Evolutionary conservation across 495 filamentous ascomycete species (phyloP), one percentile per base, ranked within the genome.

Genomic region (Neurospora sp.): DNA sequence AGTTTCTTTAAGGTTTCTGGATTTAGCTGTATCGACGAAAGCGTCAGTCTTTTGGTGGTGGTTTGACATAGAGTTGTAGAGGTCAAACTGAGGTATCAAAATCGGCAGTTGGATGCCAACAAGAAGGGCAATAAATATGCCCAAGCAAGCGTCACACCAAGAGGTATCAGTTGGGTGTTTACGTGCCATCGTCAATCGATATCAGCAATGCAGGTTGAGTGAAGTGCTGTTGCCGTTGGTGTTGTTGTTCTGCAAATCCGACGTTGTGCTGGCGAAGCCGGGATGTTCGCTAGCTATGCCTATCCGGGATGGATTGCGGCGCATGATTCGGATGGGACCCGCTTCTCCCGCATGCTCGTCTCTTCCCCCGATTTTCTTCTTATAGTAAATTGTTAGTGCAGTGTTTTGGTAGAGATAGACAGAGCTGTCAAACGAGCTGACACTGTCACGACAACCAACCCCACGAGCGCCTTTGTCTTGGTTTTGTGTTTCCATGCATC

Each of bases 401-500:
- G 28, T 34, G 54, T 66, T 66, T 66, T 66, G 28, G 48, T 28
- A 24, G 45, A 54, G 21, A 24, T 21, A 5, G 5, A 62, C 5
- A 31, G 13, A 31, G 24, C 28, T 66, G 54, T 66, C 28, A 66
- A 66, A 66, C 28, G 28, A 66, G 54, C 54, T 66, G 54, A 66
- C 54, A 66, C 31, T 31, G 54, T 34, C 76, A 77, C 74, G 73
- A 76, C 76, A 74, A 28, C 45, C 75, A 79, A 82, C 80, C 78
- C 79, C 78, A 79, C 80, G 78, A 75, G 73, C 78, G 79, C 77
- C 79, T 78, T 77, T 74, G 73, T 82, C 79, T 81, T 78, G 79
- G 78, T 81, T 78, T 73, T 74, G 70, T 73, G 71, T 79, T 76
- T 79, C 74, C 79, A 73, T 80, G 79, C 79, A 81, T 79, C 79